These are phyloP conservation scores for Coprinellus aureogranulatus DNA, from an alignment of 768 basidiomycete species.

Conservation along the genomic window DNA sequence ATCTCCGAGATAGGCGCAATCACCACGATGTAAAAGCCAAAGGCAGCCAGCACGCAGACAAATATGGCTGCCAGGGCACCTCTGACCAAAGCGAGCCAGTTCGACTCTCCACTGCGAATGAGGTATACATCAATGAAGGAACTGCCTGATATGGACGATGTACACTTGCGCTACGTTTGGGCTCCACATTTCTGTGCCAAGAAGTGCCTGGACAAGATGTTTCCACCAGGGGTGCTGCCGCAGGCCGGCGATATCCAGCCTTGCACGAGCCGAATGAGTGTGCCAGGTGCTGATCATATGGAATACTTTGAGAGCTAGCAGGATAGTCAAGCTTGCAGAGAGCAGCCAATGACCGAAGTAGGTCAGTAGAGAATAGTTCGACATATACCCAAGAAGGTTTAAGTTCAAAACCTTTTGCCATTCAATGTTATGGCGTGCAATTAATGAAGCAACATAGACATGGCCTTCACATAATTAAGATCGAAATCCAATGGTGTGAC, in stretches of 20 bases:
- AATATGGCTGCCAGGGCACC: neutral
- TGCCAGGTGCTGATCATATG: neutral
- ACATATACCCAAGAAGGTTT: too few species aligned
- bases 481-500: too few species aligned
- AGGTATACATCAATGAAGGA: too few species aligned
- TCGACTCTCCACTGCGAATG: too few species aligned
- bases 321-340: too few species aligned
- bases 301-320: neutral
- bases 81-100: neutral
- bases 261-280: neutral
- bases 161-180: neutral
- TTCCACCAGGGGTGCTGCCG: neutral
- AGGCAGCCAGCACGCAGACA: neutral
- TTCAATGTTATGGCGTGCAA: too few species aligned
- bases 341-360: too few species aligned
- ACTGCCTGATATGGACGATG: neutral
- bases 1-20: neutral
- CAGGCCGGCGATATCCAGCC: neutral
- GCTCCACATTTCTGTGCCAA: neutral
- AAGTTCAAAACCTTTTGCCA: too few species aligned
- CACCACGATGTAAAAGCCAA: neutral
- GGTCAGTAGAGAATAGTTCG: too few species aligned
- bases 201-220: neutral
- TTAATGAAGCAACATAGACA: too few species aligned
- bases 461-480: too few species aligned